These are phyloP conservation scores for Colletotrichum zoysiae DNA, from an alignment of 2,329 filamentous ascomycete species.

Conservation along the genomic window DNA sequence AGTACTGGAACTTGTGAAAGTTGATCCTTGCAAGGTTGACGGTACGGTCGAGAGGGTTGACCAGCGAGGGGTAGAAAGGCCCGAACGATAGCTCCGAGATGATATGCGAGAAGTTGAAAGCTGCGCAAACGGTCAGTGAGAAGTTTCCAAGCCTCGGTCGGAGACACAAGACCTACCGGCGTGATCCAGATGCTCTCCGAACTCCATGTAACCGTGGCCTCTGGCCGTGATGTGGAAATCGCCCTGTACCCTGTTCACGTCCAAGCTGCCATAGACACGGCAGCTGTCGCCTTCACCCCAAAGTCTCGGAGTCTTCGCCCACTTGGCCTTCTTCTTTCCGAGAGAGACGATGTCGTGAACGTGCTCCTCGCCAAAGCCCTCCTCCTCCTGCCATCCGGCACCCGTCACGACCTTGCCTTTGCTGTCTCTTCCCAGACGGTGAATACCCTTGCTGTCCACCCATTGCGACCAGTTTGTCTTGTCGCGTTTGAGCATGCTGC, in stretches of 20 bases:
- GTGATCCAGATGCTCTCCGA: slow-evolving; percentile 85
- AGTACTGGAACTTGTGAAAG: slow-evolving; percentile 99
- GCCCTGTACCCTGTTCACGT: slow-evolving; percentile 96
- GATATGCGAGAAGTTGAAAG: slow-evolving; percentile 98
- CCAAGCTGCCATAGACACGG: slow-evolving; percentile 88
- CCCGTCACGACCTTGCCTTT: slow-evolving; percentile 68
- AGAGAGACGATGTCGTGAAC: slow-evolving; percentile 90
- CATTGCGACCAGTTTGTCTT: slow-evolving; percentile 86
- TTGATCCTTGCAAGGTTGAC: slow-evolving; percentile 79
- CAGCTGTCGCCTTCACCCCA: slow-evolving; percentile 77
- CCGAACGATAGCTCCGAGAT: slow-evolving; percentile 97
- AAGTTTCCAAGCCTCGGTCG: neutral
- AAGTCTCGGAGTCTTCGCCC: slow-evolving; percentile 80
- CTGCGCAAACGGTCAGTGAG: slow-evolving; percentile 56
- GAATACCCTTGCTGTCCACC: slow-evolving; percentile 77
- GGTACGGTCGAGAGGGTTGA: slow-evolving; percentile 94
- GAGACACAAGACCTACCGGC: slow-evolving; percentile 67
- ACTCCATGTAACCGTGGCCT: slow-evolving; percentile 93
- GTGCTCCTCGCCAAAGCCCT: slow-evolving; percentile 83
- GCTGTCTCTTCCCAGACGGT: slow-evolving; percentile 68
- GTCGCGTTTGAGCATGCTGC: slow-evolving; percentile 78
- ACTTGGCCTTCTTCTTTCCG: slow-evolving; percentile 72
- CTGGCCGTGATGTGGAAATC: slow-evolving; percentile 98
- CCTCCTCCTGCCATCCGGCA: slow-evolving; percentile 73
- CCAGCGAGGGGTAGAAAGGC: slow-evolving; percentile 92